Conservation (phyloP, 345 rosid species). For the Eucalyptus erythrocorys region DNA sequence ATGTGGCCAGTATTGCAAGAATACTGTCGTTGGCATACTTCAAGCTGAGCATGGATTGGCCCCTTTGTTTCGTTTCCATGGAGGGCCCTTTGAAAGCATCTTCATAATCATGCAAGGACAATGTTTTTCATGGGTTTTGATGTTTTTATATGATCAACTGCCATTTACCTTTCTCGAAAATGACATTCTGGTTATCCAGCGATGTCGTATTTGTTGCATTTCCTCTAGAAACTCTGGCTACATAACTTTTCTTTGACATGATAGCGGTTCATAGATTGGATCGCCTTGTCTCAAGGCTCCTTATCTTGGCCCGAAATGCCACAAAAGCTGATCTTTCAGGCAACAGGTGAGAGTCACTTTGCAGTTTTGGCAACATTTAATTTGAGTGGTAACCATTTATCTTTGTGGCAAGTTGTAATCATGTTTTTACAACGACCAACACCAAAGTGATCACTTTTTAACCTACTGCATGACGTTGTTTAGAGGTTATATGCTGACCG, state of each 20-base stretch:
- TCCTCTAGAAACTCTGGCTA: not conserved
- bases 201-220: not conserved
- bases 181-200: not conserved
- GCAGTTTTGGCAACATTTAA: too few species aligned
- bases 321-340: slow-evolving; percentile 70
- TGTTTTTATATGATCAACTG: not conserved
- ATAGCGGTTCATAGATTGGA: slow-evolving; percentile 78
- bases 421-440: too few species aligned
- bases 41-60: slow-evolving; percentile 79
- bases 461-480: too few species aligned
- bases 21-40: slow-evolving; percentile 91
- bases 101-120: not conserved
- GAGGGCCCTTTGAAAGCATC: not conserved
- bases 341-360: slow-evolving; percentile 73
- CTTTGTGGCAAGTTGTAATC: not conserved
- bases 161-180: not conserved
- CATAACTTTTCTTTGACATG: not conserved
- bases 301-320: slow-evolving; percentile 83
- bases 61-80: slow-evolving; percentile 79
- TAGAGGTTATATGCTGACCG: too few species aligned
- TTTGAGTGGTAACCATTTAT: not conserved
- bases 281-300: slow-evolving; percentile 90
- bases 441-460: too few species aligned
- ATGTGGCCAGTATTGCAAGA: slow-evolving; percentile 96
- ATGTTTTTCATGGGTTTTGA: not conserved